These are phyloP conservation scores for Aspergillus unguis DNA, from an alignment of 2,329 filamentous ascomycete genomes.

Conservation along the genomic window DNA sequence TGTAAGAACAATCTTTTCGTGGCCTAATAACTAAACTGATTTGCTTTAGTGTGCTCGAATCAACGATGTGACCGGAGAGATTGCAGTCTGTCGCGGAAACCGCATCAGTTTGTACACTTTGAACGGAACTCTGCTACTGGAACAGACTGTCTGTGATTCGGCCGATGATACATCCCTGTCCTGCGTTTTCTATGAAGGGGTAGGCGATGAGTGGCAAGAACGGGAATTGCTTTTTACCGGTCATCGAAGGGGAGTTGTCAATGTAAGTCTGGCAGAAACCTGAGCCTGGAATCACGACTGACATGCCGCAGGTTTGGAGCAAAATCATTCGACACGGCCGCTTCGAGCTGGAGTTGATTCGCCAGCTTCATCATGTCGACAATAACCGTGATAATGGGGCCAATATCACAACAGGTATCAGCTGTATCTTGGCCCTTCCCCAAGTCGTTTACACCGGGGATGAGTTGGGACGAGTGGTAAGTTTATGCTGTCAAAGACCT, in stretches of 20 bases:
- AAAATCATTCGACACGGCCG: conserved; percentile 57
- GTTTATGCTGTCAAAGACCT: conserved; percentile 24
- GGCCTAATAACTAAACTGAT: conserved; percentile 17
- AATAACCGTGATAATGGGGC: conserved; percentile 58
- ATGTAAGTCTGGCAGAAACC: conserved; percentile 46
- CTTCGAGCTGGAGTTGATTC: conserved; percentile 75
- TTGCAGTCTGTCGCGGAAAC: conserved; percentile 75
- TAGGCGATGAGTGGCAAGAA: conserved; percentile 87
- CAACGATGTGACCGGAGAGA: conserved; percentile 87
- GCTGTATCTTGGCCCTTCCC: conserved; percentile 79
- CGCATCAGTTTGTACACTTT: conserved; percentile 77
- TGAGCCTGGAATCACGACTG: neutral
- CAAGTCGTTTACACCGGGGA: conserved; percentile 88
- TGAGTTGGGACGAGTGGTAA: conserved; percentile 84
- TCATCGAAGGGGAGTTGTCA: conserved; percentile 77
- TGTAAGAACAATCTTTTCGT: conserved; percentile 27
- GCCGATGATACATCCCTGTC: conserved; percentile 74
- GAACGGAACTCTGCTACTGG: conserved; percentile 77
- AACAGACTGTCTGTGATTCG: conserved; percentile 72
- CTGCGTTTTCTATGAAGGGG: conserved; percentile 90
- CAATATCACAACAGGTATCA: conserved; percentile 65
- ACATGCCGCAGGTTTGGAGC: conserved; percentile 51
- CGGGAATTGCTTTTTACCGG: conserved; percentile 84
- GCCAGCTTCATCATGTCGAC: conserved; percentile 78
- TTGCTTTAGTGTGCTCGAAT: conserved; percentile 70